Evolutionary conservation across 345 rosid species (phyloP), one percentile per base, ranked within the genome.

Genomic region (Arabis hirsuta): DNA sequence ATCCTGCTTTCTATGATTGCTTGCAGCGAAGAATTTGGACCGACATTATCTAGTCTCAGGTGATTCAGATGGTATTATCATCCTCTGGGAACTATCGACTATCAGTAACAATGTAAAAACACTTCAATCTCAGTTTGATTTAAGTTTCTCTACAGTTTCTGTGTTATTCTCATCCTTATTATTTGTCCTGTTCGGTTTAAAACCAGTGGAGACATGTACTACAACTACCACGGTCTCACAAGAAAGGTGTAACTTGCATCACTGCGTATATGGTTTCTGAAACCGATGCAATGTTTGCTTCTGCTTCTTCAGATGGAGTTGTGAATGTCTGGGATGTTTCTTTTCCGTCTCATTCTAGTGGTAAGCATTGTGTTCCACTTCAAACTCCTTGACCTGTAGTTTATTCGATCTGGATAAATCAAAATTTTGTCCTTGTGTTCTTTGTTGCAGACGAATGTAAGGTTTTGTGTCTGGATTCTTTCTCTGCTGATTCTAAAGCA

Each of bases 171-270:
- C 50, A 63, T 29, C n/a, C 26, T 3, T 13, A 6, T 29, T 50
- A 31, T 44, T 19, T 55, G 27, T 45, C 48, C 43, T 63, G 39
- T 32, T 65, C 52, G 44, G 43, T 71, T 66, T 80, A 43, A 38
- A 58, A 50, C 42, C 86, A 89, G 93, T 94, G 97, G 95, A 82
- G 79, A 74, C 82, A 80, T 81, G 89, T 86, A 65, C 68, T 84
- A 67, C 89, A 84, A 65, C 65, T 91, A 57, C 96, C 96, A 45
- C 83, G 50, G 68, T 86, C 87, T 60, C 98, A 94, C 76, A 88
- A 82, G 83, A 94, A 91, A 85, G 96, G 98, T 67, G 85, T 91
- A 46, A 84, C 96, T 14, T 94, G 96, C 81, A 83, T 94, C 41
- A 74, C 88, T 2, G 93, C 90, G 34, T 82, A 80, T 67, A 78